These are phyloP conservation scores for Neoscytalidium dimidiatum DNA, from an alignment of 2,329 filamentous ascomycete species.

Conservation along the genomic window DNA sequence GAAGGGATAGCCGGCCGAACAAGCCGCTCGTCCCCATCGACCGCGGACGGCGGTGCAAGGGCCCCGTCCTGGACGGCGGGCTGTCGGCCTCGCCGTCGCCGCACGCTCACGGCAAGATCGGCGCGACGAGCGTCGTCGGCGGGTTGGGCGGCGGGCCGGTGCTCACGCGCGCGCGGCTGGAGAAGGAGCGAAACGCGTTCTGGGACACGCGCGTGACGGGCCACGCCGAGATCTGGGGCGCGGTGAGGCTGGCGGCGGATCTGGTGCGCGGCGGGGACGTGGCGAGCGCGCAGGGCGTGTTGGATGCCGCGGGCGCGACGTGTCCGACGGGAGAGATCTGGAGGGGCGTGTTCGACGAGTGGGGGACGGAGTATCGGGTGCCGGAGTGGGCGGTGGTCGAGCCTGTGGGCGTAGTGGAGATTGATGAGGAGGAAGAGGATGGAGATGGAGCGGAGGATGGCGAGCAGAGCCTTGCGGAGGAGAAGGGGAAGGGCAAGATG, in stretches of 20 bases:
- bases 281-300: conserved; percentile 69
- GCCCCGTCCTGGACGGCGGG: conserved; percentile 8
- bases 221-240: conserved; percentile 76
- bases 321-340: conserved; percentile 46
- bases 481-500: conserved; percentile 35
- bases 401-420: conserved; percentile 41
- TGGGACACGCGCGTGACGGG: conserved; percentile 89
- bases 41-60: conserved; percentile 5
- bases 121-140: neutral
- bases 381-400: conserved; percentile 49
- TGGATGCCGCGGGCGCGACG: conserved; percentile 69
- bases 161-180: conserved; percentile 63
- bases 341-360: conserved; percentile 47
- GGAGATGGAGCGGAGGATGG: conserved; percentile 24
- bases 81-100: conserved; percentile 9
- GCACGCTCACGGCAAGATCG: neutral
- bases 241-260: conserved; percentile 67
- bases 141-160: conserved; percentile 49
- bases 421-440: conserved; percentile 28
- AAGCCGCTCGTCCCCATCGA: conserved; percentile 15
- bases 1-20: conserved; percentile 7
- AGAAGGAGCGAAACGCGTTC: conserved; percentile 75
- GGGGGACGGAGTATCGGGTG: conserved; percentile 45
- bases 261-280: conserved; percentile 60
- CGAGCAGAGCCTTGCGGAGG: conserved; percentile 28